Percentiles rank a stretch among this genome's conserved stretches.
phyloP scores from a whole-genome alignment of 2,329 filamentous ascomycete genomes.

The Alternaria viburni region DNA sequence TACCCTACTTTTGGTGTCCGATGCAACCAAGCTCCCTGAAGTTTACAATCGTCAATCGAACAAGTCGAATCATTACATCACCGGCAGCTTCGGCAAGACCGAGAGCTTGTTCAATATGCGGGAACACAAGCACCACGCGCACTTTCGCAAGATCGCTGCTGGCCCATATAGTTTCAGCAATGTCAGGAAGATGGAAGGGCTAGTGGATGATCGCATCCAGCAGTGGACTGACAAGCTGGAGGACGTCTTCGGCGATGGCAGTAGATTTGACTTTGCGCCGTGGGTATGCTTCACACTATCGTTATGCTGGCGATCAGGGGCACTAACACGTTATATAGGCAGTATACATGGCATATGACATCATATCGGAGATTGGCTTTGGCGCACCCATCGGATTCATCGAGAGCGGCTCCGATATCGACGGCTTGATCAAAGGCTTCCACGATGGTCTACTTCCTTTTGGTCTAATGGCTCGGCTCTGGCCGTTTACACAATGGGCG shows the following conservation, averaged over 20 bases:
- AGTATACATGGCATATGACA: conserved; percentile 61
- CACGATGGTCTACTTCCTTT: conserved; percentile 60
- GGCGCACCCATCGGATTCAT: conserved; percentile 64
- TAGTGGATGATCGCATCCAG: conserved; percentile 59
- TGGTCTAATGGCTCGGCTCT: conserved; percentile 59
- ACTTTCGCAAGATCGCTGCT: conserved; percentile 62
- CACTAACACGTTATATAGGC: conserved; percentile 15
- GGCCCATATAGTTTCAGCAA: conserved; percentile 63
- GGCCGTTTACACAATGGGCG: conserved; percentile 62
- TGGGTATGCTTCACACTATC: conserved; percentile 45
- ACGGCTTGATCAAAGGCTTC: conserved; percentile 61
- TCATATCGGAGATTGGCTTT: conserved; percentile 64
- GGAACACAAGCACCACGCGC: conserved; percentile 58
- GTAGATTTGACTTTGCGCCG: conserved; percentile 61
- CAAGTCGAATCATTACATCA: conserved; percentile 66
- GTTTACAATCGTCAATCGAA: conserved; percentile 63
- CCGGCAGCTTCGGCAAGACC: conserved; percentile 62
- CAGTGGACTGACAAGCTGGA: conserved; percentile 60
- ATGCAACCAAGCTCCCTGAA: conserved; percentile 61
- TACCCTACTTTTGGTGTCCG: conserved; percentile 61
- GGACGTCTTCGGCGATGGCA: conserved; percentile 53
- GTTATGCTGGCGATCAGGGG: not conserved
- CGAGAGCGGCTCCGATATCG: conserved; percentile 59
- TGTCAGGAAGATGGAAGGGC: conserved; percentile 64
- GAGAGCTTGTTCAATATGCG: conserved; percentile 66